Percentiles rank a stretch among this genome's conserved stretches.
Conservation (phyloP, 2,329 filamentous ascomycete genomes). For the Emergomyces pasteurianus region DNA sequence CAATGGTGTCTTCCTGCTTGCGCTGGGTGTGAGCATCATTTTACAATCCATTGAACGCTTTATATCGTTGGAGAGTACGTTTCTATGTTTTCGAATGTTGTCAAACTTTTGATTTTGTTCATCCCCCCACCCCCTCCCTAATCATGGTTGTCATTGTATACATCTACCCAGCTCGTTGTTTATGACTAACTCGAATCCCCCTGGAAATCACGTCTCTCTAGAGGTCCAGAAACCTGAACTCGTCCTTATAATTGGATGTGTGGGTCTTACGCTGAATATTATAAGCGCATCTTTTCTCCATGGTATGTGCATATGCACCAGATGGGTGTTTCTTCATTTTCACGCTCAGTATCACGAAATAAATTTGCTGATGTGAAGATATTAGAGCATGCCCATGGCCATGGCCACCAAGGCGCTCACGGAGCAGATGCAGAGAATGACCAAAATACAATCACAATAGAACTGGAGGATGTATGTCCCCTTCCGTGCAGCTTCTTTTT, state of each 20-base stretch:
- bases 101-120: background rate
- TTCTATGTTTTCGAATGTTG: background rate
- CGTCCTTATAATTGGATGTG: constrained; percentile 57
- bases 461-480: background rate
- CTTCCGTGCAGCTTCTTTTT: background rate
- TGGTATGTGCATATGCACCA: constrained; percentile 29
- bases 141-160: background rate
- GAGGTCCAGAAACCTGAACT: constrained; percentile 52
- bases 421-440: background rate
- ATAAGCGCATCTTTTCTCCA: constrained; percentile 55
- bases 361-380: background rate
- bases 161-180: background rate
- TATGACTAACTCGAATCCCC: background rate
- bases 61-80: constrained; percentile 42
- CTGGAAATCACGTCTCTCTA: constrained; percentile 18
- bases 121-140: background rate
- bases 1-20: constrained; percentile 66
- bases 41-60: constrained; percentile 63
- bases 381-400: constrained; percentile 13
- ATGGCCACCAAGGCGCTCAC: constrained; percentile 13
- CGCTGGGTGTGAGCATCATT: constrained; percentile 59
- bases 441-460: background rate
- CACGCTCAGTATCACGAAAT: background rate
- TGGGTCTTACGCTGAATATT: constrained; percentile 56
- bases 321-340: background rate